These are phyloP conservation scores for Westerdykella ornata DNA, from an alignment of 2,329 filamentous ascomycete species.

Conservation along the genomic window DNA sequence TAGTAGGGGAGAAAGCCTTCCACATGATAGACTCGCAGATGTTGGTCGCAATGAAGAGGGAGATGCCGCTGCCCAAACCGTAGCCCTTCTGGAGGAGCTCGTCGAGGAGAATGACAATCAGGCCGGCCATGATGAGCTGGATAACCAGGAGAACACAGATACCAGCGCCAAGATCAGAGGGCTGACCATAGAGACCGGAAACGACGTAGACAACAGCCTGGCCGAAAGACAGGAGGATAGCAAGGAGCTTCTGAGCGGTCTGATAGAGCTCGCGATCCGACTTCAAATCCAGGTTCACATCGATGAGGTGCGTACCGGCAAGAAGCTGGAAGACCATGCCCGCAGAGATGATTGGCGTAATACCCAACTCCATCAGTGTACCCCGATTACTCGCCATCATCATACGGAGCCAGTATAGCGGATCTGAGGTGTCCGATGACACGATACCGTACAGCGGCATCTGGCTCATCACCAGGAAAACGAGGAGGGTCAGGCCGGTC, in stretches of 20 bases:
- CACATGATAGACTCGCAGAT: slow-evolving; percentile 99
- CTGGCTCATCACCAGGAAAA: slow-evolving; percentile 99
- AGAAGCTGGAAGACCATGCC: slow-evolving; percentile 99
- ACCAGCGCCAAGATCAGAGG: slow-evolving; percentile 92
- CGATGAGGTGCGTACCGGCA: slow-evolving; percentile 97
- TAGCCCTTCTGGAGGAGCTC: slow-evolving; percentile 99
- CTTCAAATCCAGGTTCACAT: slow-evolving; percentile 99
- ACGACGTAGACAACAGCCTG: slow-evolving; percentile 98
- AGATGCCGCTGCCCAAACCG: slow-evolving; percentile 96
- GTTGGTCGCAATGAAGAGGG: slow-evolving; percentile 99
- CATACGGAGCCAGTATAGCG: slow-evolving; percentile 99
- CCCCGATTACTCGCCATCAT: slow-evolving; percentile 99
- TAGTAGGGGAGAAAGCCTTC: slow-evolving; percentile 99
- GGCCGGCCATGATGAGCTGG: slow-evolving; percentile 91
- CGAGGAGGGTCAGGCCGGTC: slow-evolving; percentile 68
- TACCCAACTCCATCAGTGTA: slow-evolving; percentile 89
- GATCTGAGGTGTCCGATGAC: slow-evolving; percentile 90
- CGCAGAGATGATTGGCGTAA: slow-evolving; percentile 98
- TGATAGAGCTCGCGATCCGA: slow-evolving; percentile 99
- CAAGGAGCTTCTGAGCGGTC: slow-evolving; percentile 87
- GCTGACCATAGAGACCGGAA: slow-evolving; percentile 86
- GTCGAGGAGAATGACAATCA: slow-evolving; percentile 98
- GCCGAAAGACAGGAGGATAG: slow-evolving; percentile 94
- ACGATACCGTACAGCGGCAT: slow-evolving; percentile 97
- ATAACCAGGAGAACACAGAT: slow-evolving; percentile 98